These are phyloP conservation scores for Diplotaxis tenuifolia DNA, from an alignment of 345 rosid species.

Conservation along the genomic window DNA sequence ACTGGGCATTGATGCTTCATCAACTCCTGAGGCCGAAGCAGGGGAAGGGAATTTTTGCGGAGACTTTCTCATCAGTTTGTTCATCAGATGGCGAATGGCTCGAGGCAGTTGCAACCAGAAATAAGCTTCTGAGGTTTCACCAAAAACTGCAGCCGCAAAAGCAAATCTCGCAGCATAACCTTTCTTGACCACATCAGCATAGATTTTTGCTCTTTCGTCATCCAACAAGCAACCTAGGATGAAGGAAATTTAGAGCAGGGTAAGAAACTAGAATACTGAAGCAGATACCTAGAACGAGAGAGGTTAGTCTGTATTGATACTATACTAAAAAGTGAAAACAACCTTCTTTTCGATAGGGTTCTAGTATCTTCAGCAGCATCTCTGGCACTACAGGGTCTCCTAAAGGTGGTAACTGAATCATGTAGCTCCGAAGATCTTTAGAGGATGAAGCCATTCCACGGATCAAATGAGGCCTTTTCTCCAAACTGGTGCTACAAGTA, in stretches of 20 bases:
- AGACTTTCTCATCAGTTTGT: constrained; percentile 56
- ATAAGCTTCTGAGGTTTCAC: constrained; percentile 83
- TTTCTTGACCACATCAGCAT: constrained; percentile 76
- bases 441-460: constrained; percentile 65
- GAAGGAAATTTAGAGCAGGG: constrained; percentile 24
- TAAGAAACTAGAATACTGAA: constrained; percentile 19
- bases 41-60: constrained; percentile 43
- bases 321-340: constrained; percentile 13
- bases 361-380: constrained; percentile 92
- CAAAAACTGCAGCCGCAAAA: constrained; percentile 94
- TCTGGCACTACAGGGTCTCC: constrained; percentile 96
- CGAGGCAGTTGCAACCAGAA: constrained; percentile 95
- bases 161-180: constrained; percentile 87
- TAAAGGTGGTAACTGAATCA: constrained; percentile 71
- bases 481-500: constrained; percentile 63
- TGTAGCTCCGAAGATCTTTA: constrained; percentile 81
- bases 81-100: constrained; percentile 77
- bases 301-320: constrained; percentile 5
- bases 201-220: constrained; percentile 81
- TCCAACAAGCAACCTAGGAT: constrained; percentile 78
- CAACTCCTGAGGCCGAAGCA: constrained; percentile 33
- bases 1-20: constrained; percentile 49
- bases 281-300: constrained; percentile 12
- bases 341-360: constrained; percentile 91
- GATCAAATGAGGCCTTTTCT: constrained; percentile 74